Conservation (phyloP, 2,329 filamentous ascomycete species). For the Stenocarpella maydis region DNA sequence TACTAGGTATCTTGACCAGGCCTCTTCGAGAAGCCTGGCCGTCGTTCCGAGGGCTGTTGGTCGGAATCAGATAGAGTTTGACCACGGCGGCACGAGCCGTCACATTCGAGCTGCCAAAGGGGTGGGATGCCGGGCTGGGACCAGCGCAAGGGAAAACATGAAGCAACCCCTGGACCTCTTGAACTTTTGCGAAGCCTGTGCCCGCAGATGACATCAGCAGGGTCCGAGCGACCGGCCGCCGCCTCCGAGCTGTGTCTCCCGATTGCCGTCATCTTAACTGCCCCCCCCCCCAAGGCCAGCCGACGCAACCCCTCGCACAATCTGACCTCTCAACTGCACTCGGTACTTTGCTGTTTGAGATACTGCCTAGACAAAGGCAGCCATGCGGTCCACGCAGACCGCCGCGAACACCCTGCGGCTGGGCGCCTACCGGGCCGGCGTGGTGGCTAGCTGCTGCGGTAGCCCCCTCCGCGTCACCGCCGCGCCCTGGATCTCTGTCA, state of each 20-base stretch:
- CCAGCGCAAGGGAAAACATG: background rate
- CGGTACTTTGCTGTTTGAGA: background rate
- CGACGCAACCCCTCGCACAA: background rate
- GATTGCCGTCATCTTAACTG: background rate
- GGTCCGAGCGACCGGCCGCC: constrained; percentile 2
- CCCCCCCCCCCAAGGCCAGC: background rate
- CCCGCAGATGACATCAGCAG: constrained; percentile 20
- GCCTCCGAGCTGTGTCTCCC: background rate
- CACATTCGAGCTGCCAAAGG: constrained; percentile 6
- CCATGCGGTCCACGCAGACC: constrained; percentile 19
- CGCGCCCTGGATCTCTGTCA: background rate
- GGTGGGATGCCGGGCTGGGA: background rate
- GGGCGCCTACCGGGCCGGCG: constrained; percentile 1
- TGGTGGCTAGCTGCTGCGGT: constrained; percentile 1
- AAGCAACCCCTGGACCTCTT: background rate
- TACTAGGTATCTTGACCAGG: constrained; percentile 16
- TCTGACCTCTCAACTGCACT: background rate
- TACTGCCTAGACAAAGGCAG: constrained; percentile 28
- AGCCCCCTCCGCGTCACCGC: constrained; percentile 1
- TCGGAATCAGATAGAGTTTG: constrained; percentile 8
- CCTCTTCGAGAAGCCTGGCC: background rate
- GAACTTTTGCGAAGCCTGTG: constrained; percentile 15
- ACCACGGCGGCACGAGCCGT: constrained; percentile 8
- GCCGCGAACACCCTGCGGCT: constrained; percentile 28
- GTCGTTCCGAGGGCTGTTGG: constrained; percentile 3